A percentile compares a stretch with the other conserved stretches of the same genome.
phyloP scores from a whole-genome alignment of 2,329 filamentous ascomycete species.

The Fusarium fracticaudum region DNA sequence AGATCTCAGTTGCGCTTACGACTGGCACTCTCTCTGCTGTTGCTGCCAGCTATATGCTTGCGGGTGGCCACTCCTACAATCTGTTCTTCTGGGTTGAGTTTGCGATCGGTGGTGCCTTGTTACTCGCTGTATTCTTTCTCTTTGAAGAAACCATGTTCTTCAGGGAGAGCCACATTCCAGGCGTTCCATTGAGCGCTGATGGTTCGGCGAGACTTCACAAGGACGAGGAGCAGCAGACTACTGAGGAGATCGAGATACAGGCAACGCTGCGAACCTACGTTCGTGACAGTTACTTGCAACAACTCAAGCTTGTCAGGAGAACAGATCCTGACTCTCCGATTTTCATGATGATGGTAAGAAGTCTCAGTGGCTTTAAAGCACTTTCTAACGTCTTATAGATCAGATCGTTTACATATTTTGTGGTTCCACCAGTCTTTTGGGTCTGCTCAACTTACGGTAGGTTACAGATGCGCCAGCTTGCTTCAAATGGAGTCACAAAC shows the following conservation, averaged over 20 bases:
- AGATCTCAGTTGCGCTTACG: not conserved
- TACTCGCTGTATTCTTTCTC: not conserved
- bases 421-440: not conserved
- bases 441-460: not conserved
- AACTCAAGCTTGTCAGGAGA: not conserved
- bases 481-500: too few species aligned
- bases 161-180: not conserved
- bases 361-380: not conserved
- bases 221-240: not conserved
- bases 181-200: not conserved
- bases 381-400: not conserved
- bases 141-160: not conserved
- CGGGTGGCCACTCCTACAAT: not conserved
- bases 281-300: not conserved
- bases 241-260: not conserved
- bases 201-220: not conserved
- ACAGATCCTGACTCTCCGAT: not conserved
- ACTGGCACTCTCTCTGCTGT: not conserved
- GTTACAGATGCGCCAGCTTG: not conserved
- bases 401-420: not conserved
- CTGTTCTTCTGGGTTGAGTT: not conserved
- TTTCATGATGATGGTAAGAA: not conserved
- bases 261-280: not conserved
- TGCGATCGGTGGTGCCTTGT: not conserved
- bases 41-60: not conserved